Evolutionary conservation across 345 rosid species (phyloP).

Genomic region (Salix suchowensis): DNA sequence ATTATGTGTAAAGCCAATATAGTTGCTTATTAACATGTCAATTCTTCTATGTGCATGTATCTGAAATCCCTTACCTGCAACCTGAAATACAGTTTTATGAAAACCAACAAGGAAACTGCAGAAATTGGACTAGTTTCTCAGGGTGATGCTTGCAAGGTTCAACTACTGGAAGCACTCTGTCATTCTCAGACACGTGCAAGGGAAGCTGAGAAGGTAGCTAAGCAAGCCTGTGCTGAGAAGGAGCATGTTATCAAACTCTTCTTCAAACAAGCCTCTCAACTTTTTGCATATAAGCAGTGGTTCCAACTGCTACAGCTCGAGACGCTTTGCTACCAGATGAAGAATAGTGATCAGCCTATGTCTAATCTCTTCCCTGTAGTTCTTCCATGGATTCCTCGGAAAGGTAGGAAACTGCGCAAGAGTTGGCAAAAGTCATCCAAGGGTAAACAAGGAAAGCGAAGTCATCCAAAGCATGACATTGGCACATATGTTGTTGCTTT

Average conservation of each 20-base stretch:
- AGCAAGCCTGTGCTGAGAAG: slow-evolving; percentile 72
- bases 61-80: slow-evolving; percentile 9
- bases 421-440: slow-evolving; percentile 28
- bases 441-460: slow-evolving; percentile 33
- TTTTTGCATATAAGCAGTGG: slow-evolving; percentile 92
- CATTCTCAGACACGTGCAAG: slow-evolving; percentile 97
- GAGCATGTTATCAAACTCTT: slow-evolving; percentile 73
- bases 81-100: slow-evolving; percentile 11
- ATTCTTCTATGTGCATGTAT: background rate
- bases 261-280: slow-evolving; percentile 89
- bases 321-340: slow-evolving; percentile 56
- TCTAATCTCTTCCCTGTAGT: slow-evolving; percentile 41
- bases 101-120: slow-evolving; percentile 18
- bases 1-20: background rate
- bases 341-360: slow-evolving; percentile 47
- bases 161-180: slow-evolving; percentile 79
- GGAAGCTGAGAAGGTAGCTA: slow-evolving; percentile 90
- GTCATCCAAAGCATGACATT: slow-evolving; percentile 33
- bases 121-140: slow-evolving; percentile 33
- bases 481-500: slow-evolving; percentile 51
- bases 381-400: slow-evolving; percentile 52
- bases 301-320: slow-evolving; percentile 79
- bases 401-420: slow-evolving; percentile 33
- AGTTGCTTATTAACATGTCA: background rate
- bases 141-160: slow-evolving; percentile 53